A percentile compares a stretch with the other conserved stretches of the same genome.
These are phyloP conservation scores for Graphilbum sp. DNA, from an alignment of 2,329 filamentous ascomycete genomes.

Conservation along the genomic window DNA sequence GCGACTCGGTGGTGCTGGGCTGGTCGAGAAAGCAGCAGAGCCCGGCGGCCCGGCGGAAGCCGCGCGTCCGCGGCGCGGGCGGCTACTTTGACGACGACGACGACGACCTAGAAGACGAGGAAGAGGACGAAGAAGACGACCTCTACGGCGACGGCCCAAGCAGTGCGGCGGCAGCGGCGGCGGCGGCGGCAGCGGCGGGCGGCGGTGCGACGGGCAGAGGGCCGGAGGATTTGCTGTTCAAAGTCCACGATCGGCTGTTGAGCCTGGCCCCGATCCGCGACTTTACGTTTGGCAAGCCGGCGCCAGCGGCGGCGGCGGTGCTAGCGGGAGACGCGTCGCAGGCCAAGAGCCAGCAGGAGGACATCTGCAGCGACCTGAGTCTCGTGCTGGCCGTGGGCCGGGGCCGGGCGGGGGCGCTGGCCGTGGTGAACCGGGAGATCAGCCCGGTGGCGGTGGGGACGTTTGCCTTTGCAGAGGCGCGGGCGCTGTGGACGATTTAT, in stretches of 20 bases:
- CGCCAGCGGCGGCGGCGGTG: constrained; percentile 21
- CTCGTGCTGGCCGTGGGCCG: constrained; percentile 46
- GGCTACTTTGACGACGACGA: constrained; percentile 29
- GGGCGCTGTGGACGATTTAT: constrained; percentile 67
- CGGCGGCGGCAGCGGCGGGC: not conserved
- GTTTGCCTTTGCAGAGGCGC: constrained; percentile 56
- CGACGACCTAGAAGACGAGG: constrained; percentile 35
- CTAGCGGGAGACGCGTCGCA: too few relatives aligned
- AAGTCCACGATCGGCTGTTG: constrained; percentile 57
- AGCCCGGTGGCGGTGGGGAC: constrained; percentile 55
- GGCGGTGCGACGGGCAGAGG: too few relatives aligned
- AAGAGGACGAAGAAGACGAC: constrained; percentile 40
- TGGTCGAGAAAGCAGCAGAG: constrained; percentile 53
- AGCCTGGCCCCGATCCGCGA: constrained; percentile 70
- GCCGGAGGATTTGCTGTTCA: constrained; percentile 50
- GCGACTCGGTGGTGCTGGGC: constrained; percentile 65
- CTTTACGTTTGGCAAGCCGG: constrained; percentile 48
- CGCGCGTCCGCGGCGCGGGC: constrained; percentile 30
- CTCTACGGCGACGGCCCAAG: constrained; percentile 41
- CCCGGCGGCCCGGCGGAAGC: constrained; percentile 45
- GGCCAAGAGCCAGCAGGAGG: constrained; percentile 24
- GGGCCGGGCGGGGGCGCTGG: constrained; percentile 51
- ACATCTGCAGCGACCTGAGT: constrained; percentile 39
- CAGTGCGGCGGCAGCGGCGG: constrained; percentile 14
- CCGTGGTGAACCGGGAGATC: constrained; percentile 62